These are phyloP conservation scores for Backusella sp. DNA, from an alignment of 192 early-diverging fungal genomes.

Conservation along the genomic window DNA sequence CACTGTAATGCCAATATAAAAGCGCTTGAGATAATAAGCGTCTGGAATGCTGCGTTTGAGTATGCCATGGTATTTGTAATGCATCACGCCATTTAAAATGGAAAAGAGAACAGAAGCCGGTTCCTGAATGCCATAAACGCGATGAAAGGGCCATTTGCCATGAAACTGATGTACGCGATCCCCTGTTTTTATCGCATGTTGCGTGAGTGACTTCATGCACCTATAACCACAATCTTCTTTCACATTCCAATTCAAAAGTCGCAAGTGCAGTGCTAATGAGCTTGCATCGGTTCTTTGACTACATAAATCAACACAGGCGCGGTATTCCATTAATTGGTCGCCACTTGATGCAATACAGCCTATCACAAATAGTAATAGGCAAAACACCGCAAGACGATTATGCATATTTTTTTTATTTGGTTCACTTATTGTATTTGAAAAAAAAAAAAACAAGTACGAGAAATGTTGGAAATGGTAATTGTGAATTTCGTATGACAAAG, in stretches of 20 bases:
- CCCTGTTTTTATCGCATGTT: slow-evolving; percentile 35
- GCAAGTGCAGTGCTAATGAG: slow-evolving; percentile 35
- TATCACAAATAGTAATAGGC: not conserved
- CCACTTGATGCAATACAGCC: slow-evolving; percentile 9
- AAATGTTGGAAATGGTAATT: not conserved
- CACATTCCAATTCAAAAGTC: slow-evolving; percentile 74
- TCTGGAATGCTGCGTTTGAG: slow-evolving; percentile 44
- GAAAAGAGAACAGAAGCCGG: slow-evolving; percentile 94
- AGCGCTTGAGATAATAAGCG: slow-evolving; percentile 58
- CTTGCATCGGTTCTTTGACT: not conserved
- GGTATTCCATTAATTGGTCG: not conserved
- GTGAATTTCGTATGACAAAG: not conserved
- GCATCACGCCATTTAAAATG: slow-evolving; percentile 79
- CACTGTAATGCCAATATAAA: slow-evolving; percentile 56
- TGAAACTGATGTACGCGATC: slow-evolving; percentile 79
- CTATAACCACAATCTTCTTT: slow-evolving; percentile 81
- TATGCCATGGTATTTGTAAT: slow-evolving; percentile 54
- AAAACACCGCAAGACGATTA: not conserved
- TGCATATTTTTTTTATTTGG: not conserved
- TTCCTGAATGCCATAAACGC: slow-evolving; percentile 89
- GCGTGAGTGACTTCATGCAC: slow-evolving; percentile 83
- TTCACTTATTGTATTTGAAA: not conserved
- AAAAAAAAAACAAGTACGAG: no score
- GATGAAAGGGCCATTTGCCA: slow-evolving; percentile 97
- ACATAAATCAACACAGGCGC: slow-evolving; percentile 4